phyloP scores from a whole-genome alignment of 2,329 filamentous ascomycete genomes.

The Pyrenophora seminiperda region DNA sequence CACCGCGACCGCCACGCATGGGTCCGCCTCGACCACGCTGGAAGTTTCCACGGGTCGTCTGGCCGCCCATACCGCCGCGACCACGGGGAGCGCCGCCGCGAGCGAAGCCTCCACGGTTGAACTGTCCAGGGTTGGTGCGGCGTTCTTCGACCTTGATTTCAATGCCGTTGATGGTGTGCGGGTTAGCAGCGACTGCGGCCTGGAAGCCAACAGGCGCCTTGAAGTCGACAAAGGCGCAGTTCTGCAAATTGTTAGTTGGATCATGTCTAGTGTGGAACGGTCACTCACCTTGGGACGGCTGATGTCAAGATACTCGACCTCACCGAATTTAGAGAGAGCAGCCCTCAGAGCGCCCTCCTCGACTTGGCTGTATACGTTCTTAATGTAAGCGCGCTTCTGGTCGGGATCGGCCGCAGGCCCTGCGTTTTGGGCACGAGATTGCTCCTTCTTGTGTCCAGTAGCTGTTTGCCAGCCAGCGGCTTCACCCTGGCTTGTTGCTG shows the following conservation, averaged over 20 bases:
- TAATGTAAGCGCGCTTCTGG: conserved; percentile 84
- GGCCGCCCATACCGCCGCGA: conserved; percentile 63
- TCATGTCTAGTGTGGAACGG: neutral
- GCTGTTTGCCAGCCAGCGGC: conserved; percentile 85
- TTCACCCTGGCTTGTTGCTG: conserved; percentile 58
- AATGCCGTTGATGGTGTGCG: conserved; percentile 81
- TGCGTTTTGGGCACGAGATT: conserved; percentile 73
- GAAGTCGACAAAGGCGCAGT: conserved; percentile 97
- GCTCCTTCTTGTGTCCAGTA: conserved; percentile 77
- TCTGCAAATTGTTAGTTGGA: conserved; percentile 59
- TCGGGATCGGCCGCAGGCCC: conserved; percentile 70
- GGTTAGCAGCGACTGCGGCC: conserved; percentile 81
- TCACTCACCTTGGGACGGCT: conserved; percentile 73
- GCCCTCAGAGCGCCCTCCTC: conserved; percentile 73
- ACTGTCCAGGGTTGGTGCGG: conserved; percentile 60
- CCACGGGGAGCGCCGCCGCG: conserved; percentile 57
- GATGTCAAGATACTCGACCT: conserved; percentile 67
- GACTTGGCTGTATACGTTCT: conserved; percentile 91
- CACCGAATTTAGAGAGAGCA: conserved; percentile 71
- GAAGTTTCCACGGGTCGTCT: conserved; percentile 71
- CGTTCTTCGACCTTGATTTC: conserved; percentile 88
- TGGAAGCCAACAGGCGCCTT: conserved; percentile 79
- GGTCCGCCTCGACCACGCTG: conserved; percentile 69
- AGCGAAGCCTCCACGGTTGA: conserved; percentile 43
- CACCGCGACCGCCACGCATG: conserved; percentile 58